Evolutionary conservation across 2,329 filamentous ascomycete species (phyloP).

Genomic region (Apiospora arundinis): DNA sequence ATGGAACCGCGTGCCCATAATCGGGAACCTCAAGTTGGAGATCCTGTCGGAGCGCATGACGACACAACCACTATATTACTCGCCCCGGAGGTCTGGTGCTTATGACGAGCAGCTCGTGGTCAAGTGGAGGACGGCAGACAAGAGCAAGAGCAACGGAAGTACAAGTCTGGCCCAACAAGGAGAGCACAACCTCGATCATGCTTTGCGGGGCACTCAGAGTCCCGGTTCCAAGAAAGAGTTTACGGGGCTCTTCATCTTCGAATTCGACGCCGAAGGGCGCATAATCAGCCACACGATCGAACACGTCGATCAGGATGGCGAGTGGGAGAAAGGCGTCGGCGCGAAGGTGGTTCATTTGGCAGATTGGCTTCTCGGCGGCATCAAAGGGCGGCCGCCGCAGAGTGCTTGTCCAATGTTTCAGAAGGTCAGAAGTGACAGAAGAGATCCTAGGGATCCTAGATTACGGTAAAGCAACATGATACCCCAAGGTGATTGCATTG

Average conservation of each 20-base stretch:
- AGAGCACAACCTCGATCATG: constrained; percentile 43
- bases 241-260: constrained; percentile 90
- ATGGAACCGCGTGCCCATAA: constrained; percentile 90
- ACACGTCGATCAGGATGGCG: constrained; percentile 81
- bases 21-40: constrained; percentile 87
- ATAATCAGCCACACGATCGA: constrained; percentile 92
- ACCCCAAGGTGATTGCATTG: constrained; percentile 12
- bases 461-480: constrained; percentile 8
- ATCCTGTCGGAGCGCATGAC: constrained; percentile 92
- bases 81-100: constrained; percentile 58
- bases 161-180: constrained; percentile 37
- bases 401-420: constrained; percentile 24
- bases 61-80: constrained; percentile 57
- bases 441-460: constrained; percentile 1
- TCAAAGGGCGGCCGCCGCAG: constrained; percentile 48
- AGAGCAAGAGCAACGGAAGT: constrained; percentile 50
- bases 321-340: constrained; percentile 81
- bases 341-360: constrained; percentile 89
- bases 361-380: constrained; percentile 89
- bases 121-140: constrained; percentile 76
- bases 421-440: background rate
- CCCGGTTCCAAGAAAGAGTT: constrained; percentile 76
- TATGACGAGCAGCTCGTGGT: constrained; percentile 84
- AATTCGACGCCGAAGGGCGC: constrained; percentile 87
- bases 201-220: constrained; percentile 49